phyloP scores from a whole-genome alignment of 768 basidiomycete genomes.

The Podaxis sp. region DNA sequence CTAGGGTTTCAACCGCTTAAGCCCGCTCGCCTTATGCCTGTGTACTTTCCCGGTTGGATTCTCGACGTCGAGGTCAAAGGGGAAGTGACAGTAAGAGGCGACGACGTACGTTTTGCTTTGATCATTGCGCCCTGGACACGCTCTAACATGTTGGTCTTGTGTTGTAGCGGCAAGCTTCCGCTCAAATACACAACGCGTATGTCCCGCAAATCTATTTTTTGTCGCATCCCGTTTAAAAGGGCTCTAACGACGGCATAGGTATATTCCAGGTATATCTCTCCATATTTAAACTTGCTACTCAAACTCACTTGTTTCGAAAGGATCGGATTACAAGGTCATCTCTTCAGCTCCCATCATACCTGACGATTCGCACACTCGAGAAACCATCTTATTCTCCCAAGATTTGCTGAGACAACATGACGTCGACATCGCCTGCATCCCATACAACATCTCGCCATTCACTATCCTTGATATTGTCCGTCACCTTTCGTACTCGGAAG shows the following conservation, averaged over 20 bases:
- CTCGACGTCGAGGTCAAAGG: slow-evolving; percentile 53
- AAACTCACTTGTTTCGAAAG: slow-evolving; percentile 25
- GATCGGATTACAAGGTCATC: slow-evolving; percentile 44
- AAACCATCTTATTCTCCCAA: slow-evolving; percentile 47
- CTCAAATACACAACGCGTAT: slow-evolving; percentile 46
- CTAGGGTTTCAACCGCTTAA: slow-evolving; percentile 38
- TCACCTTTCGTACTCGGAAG: slow-evolving; percentile 33
- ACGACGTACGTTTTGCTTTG: slow-evolving; percentile 30
- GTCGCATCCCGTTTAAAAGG: background rate
- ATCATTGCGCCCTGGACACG: background rate
- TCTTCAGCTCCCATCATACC: slow-evolving; percentile 43
- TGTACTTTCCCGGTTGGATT: slow-evolving; percentile 67
- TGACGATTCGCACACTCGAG: slow-evolving; percentile 20
- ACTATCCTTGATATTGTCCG: slow-evolving; percentile 39
- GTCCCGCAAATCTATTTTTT: slow-evolving; percentile 26
- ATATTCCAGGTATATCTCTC: slow-evolving; percentile 40
- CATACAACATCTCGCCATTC: slow-evolving; percentile 56
- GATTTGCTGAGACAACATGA: slow-evolving; percentile 49
- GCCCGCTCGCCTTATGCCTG: slow-evolving; percentile 47
- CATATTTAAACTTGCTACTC: background rate
- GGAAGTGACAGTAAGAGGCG: slow-evolving; percentile 27
- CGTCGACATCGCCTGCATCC: slow-evolving; percentile 52
- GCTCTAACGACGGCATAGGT: slow-evolving; percentile 27
- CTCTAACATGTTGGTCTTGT: background rate
- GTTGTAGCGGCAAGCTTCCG: slow-evolving; percentile 30